Evolutionary conservation across 2,329 filamentous ascomycete genomes (phyloP).

Genomic region (Huntiella savannae): DNA sequence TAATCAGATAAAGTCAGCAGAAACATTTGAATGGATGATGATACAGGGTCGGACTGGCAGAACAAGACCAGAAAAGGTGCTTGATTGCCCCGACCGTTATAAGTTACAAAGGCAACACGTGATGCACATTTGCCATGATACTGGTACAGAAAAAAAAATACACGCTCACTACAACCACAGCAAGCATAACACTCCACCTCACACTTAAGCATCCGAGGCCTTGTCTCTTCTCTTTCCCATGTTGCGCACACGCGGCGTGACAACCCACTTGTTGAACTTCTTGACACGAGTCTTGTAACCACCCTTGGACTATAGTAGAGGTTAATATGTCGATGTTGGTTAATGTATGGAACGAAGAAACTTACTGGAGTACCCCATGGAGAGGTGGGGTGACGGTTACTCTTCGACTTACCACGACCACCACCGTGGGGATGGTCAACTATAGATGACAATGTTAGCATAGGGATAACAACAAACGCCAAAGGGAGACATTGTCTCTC

Average conservation of each 20-base stretch:
- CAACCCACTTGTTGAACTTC: conserved; percentile 84
- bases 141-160: conserved; percentile 8
- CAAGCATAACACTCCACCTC: background rate
- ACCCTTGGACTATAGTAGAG: conserved; percentile 43
- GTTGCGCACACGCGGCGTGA: conserved; percentile 66
- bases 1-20: too few species aligned
- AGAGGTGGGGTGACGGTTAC: conserved; percentile 84
- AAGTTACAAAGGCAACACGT: conserved; percentile 9
- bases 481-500: background rate
- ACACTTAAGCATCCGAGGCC: conserved; percentile 17
- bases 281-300: conserved; percentile 84
- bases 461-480: background rate
- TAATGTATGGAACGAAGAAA: conserved; percentile 14
- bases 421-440: conserved; percentile 96
- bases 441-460: conserved; percentile 15
- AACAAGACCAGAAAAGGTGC: too few species aligned
- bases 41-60: too few species aligned
- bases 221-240: conserved; percentile 71
- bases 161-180: background rate
- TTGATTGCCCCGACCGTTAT: background rate
- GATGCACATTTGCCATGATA: conserved; percentile 6
- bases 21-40: too few species aligned
- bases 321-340: conserved; percentile 16
- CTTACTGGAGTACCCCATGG: conserved; percentile 91
- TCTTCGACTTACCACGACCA: conserved; percentile 98